Conservation (phyloP, 768 basidiomycete genomes). For the Boletus edulis region DNA sequence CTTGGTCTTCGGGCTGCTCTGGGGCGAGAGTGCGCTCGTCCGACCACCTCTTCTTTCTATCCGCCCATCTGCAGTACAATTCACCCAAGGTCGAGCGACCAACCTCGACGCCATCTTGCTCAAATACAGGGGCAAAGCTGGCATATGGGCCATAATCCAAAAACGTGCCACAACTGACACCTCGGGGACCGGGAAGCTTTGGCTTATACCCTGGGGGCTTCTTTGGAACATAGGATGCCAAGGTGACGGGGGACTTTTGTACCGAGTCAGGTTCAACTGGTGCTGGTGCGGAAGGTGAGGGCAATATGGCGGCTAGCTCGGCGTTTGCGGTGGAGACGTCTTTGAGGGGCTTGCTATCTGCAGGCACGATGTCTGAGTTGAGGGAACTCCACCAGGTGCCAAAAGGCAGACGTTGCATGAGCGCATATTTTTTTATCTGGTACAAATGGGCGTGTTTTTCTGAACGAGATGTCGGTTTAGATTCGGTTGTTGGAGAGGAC, state of each 20-base stretch:
- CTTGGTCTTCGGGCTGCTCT: not conserved
- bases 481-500: conserved; percentile 21
- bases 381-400: conserved; percentile 82
- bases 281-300: conserved; percentile 45
- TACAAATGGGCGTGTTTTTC: conserved; percentile 29
- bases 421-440: conserved; percentile 60
- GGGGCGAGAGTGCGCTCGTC: conserved; percentile 15
- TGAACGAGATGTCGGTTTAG: conserved; percentile 18
- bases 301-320: conserved; percentile 73
- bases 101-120: conserved; percentile 72
- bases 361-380: conserved; percentile 42
- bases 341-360: conserved; percentile 42
- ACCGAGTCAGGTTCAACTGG: conserved; percentile 31
- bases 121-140: conserved; percentile 77
- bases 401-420: conserved; percentile 74
- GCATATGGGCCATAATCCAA: conserved; percentile 76
- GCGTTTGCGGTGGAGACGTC: conserved; percentile 62
- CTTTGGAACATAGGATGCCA: conserved; percentile 56
- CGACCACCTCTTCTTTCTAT: conserved; percentile 36
- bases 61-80: conserved; percentile 50
- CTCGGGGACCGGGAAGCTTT: conserved; percentile 48
- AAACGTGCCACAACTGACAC: conserved; percentile 62
- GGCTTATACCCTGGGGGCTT: conserved; percentile 40
- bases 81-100: conserved; percentile 62
- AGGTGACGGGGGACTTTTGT: conserved; percentile 36